Evolutionary conservation across 192 early-diverging fungal genomes (phyloP).

Genomic region (Dimargaris xerosporica): DNA sequence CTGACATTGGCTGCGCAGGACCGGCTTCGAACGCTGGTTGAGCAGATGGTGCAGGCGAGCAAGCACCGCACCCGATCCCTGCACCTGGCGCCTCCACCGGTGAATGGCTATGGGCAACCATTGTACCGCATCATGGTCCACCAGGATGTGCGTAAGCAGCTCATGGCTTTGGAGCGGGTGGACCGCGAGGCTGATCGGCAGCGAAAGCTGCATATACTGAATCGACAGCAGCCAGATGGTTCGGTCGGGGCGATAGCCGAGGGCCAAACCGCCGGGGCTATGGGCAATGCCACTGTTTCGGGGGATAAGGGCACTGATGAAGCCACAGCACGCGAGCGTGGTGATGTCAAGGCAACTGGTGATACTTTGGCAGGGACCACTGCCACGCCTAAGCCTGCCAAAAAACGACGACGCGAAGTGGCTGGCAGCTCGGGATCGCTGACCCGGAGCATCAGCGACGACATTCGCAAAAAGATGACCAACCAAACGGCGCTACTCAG

Average conservation of each 20-base stretch:
- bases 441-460: slow-evolving; percentile 31
- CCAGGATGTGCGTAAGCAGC: slow-evolving; percentile 52
- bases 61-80: slow-evolving; percentile 52
- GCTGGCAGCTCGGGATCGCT: slow-evolving; percentile 26
- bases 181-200: slow-evolving; percentile 47
- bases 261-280: slow-evolving; percentile 9
- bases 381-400: slow-evolving; percentile 9
- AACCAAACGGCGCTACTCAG: slow-evolving; percentile 40
- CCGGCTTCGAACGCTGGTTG: slow-evolving; percentile 40
- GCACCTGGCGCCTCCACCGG: slow-evolving; percentile 38
- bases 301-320: not conserved
- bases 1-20: slow-evolving; percentile 55
- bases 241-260: slow-evolving; percentile 12
- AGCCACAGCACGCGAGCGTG: slow-evolving; percentile 13
- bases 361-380: slow-evolving; percentile 8
- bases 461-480: slow-evolving; percentile 34
- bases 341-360: slow-evolving; percentile 20
- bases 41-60: slow-evolving; percentile 51
- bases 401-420: slow-evolving; percentile 16
- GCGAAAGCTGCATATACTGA: slow-evolving; percentile 29
- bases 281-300: not conserved
- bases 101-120: slow-evolving; percentile 35
- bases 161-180: slow-evolving; percentile 50
- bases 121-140: slow-evolving; percentile 50
- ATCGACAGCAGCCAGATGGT: slow-evolving; percentile 26